Conservation (phyloP, 257 asterid genomes). For the Solanum chilense region DNA sequence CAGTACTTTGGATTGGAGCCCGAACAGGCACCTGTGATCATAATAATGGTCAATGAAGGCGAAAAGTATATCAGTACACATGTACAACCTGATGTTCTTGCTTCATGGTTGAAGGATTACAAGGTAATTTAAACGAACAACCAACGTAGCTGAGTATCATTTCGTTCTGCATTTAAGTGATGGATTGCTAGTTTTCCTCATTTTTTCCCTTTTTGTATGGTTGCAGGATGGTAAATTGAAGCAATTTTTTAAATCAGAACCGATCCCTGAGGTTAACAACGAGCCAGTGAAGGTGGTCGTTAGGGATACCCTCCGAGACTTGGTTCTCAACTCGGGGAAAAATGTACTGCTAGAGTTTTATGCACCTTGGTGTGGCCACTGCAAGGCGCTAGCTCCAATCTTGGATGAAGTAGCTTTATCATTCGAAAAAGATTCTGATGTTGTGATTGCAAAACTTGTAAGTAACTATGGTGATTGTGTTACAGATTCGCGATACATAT, state of each 20-base stretch:
- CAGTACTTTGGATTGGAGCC: conserved; percentile 68
- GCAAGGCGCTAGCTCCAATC: conserved; percentile 72
- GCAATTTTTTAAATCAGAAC: conserved; percentile 58
- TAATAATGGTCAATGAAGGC: conserved; percentile 36
- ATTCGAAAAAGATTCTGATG: conserved; percentile 41
- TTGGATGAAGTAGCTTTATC: conserved; percentile 76
- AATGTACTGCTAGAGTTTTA: conserved; percentile 71
- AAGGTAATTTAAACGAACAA: conserved; percentile 18
- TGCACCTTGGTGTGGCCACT: conserved; percentile 92
- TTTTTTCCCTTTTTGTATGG: background rate
- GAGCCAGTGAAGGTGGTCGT: conserved; percentile 91
- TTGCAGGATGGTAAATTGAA: conserved; percentile 53
- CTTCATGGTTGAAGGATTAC: conserved; percentile 53
- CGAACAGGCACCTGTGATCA: conserved; percentile 56
- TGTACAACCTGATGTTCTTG: conserved; percentile 47
- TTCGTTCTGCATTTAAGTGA: background rate
- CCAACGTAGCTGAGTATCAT: background rate
- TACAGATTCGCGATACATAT: background rate
- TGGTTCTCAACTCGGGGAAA: conserved; percentile 65
- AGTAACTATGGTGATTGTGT: background rate
- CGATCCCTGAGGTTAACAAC: conserved; percentile 59
- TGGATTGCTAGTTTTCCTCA: background rate
- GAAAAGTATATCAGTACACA: conserved; percentile 46
- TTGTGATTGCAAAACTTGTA: conserved; percentile 69
- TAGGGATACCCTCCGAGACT: conserved; percentile 44